Conservation (phyloP, 352 stramenopile species). For the Thraustotheca clavata region DNA sequence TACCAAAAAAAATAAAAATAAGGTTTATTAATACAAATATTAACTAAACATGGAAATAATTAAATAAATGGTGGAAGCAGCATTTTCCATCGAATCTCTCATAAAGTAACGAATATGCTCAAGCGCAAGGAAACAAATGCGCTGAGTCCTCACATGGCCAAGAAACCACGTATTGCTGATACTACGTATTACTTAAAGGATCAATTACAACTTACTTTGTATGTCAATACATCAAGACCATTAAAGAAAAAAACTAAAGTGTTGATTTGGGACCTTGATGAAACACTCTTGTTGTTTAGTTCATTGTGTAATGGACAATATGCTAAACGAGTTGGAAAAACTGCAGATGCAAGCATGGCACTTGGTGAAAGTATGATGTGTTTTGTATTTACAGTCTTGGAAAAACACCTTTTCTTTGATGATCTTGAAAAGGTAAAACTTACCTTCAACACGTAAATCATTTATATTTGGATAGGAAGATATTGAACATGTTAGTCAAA, state of each 20-base stretch:
- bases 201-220: too few species aligned
- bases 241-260: slow-evolving; percentile 26
- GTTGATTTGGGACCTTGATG: slow-evolving; percentile 77
- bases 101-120: slow-evolving; percentile 2
- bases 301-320: slow-evolving; percentile 71
- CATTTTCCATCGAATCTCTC: too few species aligned
- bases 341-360: slow-evolving; percentile 42
- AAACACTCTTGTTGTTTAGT: slow-evolving; percentile 74
- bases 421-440: slow-evolving; percentile 64
- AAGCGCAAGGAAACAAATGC: neutral
- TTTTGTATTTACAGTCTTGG: slow-evolving; percentile 68
- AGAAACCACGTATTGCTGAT: too few species aligned
- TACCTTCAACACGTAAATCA: slow-evolving; percentile 38
- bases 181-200: too few species aligned
- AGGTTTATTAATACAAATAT: too few species aligned
- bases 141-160: neutral
- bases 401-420: slow-evolving; percentile 78
- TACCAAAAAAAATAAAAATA: too few species aligned
- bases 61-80: too few species aligned
- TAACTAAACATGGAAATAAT: too few species aligned
- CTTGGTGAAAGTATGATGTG: slow-evolving; percentile 82
- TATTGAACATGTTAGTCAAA: slow-evolving; percentile 17
- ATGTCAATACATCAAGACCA: neutral
- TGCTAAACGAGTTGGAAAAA: slow-evolving; percentile 48
- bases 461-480: neutral